Evolutionary conservation across 371 early-diverging fungal genomes (phyloP).

Genomic region (Mucor piriformis): DNA sequence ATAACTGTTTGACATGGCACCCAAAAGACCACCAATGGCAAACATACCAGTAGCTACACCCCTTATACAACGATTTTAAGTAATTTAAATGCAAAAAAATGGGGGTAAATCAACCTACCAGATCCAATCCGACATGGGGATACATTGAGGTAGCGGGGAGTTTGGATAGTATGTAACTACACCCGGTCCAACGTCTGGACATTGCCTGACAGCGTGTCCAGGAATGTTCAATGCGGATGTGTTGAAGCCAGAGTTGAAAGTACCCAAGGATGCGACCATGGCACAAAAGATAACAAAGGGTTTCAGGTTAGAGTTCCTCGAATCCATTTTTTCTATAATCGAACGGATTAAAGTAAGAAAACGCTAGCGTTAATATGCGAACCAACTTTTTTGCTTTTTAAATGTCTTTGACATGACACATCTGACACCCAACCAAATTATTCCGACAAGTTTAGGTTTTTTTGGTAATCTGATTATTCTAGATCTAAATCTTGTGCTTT

Average conservation of each 20-base stretch:
- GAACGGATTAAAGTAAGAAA: not conserved
- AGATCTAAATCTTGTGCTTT: no score
- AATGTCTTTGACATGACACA: conserved; percentile 7
- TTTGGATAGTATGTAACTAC: conserved; percentile 41
- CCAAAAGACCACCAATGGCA: conserved; percentile 76
- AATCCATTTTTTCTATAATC: conserved; percentile 14
- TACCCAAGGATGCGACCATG: conserved; percentile 42
- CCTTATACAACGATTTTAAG: conserved; percentile 33
- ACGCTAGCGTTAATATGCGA: not conserved
- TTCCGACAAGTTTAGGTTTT: conserved; percentile 12
- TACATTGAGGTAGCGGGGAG: conserved; percentile 44
- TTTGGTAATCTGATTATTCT: not conserved
- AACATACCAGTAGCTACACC: conserved; percentile 71
- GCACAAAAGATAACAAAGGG: conserved; percentile 49
- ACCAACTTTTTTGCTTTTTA: conserved; percentile 14
- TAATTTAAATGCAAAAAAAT: not conserved
- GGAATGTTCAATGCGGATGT: conserved; percentile 51
- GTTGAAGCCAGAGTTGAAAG: conserved; percentile 51
- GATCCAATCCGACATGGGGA: conserved; percentile 50
- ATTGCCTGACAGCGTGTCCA: conserved; percentile 36
- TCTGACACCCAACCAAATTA: conserved; percentile 18
- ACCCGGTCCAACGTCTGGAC: conserved; percentile 41
- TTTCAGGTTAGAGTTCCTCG: conserved; percentile 21
- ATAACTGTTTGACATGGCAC: conserved; percentile 65
- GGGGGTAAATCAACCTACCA: no score